Evolutionary conservation across 176 grass and related monocot species (phyloP).

Genomic region (Rhynchospora breviuscula): DNA sequence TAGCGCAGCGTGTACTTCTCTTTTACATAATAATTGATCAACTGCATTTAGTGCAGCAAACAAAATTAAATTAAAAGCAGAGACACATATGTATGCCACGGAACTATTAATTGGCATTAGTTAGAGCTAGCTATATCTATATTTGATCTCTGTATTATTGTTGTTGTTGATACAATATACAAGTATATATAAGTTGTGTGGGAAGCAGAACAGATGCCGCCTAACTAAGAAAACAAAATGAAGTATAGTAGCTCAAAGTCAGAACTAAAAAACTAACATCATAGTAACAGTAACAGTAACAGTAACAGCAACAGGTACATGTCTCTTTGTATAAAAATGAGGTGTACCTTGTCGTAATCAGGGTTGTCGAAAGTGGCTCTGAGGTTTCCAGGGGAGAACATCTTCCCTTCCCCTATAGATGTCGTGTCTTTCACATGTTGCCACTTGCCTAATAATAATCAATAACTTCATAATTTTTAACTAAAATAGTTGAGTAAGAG

Average conservation of each 20-base stretch:
- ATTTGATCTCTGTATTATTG: not conserved
- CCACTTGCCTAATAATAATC: constrained; percentile 60
- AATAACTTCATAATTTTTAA: no score
- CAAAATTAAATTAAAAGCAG: not conserved
- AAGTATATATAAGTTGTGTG: not conserved
- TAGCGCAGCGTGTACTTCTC: constrained; percentile 98
- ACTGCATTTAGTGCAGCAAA: constrained; percentile 27
- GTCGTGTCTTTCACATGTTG: constrained; percentile 97
- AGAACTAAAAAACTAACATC: no score
- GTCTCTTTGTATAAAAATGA: not conserved
- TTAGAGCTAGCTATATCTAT: not conserved
- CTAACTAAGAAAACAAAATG: no score
- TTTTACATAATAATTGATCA: constrained; percentile 91
- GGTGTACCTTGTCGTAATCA: constrained; percentile 64
- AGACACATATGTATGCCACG: not conserved
- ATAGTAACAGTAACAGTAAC: no score
- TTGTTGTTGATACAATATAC: not conserved
- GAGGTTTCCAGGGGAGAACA: constrained; percentile 94
- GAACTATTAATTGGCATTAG: not conserved
- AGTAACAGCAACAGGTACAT: not conserved
- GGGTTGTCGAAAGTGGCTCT: constrained; percentile 92
- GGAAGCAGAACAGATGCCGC: no score
- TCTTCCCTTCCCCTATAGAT: constrained; percentile 80
- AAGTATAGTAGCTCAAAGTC: no score
- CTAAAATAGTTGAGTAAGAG: no score